phyloP scores from a whole-genome alignment of 1,284 basidiomycete genomes.

The Fistulinella cinereoalba region DNA sequence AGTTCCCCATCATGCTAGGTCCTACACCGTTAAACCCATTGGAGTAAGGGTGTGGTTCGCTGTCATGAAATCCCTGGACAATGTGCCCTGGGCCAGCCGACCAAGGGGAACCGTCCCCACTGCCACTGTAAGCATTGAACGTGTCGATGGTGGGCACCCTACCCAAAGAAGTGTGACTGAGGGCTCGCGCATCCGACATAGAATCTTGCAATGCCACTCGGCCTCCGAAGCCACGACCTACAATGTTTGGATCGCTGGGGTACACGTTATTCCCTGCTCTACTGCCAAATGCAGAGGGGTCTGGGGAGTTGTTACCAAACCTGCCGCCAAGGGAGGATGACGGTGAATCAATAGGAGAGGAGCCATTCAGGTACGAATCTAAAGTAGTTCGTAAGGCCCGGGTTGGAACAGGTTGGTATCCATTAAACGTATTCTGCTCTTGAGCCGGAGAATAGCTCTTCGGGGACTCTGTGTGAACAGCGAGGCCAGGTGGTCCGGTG shows the following conservation, averaged over 20 bases:
- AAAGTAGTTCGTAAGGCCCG: conserved; percentile 56
- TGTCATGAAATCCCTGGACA: conserved; percentile 21
- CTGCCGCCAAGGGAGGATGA: conserved; percentile 63
- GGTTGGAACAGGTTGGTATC: conserved; percentile 64
- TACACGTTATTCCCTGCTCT: conserved; percentile 41
- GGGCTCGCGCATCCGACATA: conserved; percentile 35
- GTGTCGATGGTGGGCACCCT: conserved; percentile 42
- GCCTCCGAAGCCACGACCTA: conserved; percentile 33
- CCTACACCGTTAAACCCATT: conserved; percentile 24
- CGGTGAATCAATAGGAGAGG: conserved; percentile 63
- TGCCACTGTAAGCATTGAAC: conserved; percentile 39
- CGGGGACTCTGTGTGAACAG: conserved; percentile 46
- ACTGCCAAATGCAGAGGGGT: conserved; percentile 55
- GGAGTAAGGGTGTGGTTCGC: conserved; percentile 25
- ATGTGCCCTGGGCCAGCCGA: conserved; percentile 26
- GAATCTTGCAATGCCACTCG: conserved; percentile 37
- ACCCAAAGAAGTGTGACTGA: conserved; percentile 34
- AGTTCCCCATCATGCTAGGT: conserved; percentile 17
- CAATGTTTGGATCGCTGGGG: conserved; percentile 36
- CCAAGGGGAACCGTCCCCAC: conserved; percentile 41
- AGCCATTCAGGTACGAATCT: conserved; percentile 54
- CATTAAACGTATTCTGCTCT: conserved; percentile 43
- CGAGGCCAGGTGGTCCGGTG: conserved; percentile 53
- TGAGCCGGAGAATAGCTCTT: conserved; percentile 31
- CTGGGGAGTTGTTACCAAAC: conserved; percentile 66